Evolutionary conservation across 192 early-diverging fungal species (phyloP).

Genomic region (Coemansia sp.): DNA sequence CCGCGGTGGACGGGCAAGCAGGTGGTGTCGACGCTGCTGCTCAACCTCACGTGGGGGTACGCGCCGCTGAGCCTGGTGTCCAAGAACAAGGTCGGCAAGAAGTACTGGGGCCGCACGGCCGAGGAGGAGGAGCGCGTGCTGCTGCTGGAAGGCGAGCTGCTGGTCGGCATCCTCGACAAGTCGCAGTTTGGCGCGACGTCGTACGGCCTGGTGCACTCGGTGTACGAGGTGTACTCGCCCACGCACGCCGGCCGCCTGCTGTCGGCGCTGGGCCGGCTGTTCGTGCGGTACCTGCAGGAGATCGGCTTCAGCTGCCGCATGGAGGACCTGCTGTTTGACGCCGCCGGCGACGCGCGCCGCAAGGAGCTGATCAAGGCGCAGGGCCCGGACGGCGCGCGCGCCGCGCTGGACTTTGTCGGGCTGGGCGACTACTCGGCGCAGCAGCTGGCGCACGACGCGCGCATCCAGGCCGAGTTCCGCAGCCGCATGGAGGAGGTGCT

Average conservation of each 20-base stretch:
- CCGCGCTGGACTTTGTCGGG: slow-evolving; percentile 75
- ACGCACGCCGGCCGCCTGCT: slow-evolving; percentile 88
- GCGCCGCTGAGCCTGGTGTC: slow-evolving; percentile 86
- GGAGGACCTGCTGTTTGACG: slow-evolving; percentile 94
- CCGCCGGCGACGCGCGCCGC: slow-evolving; percentile 77
- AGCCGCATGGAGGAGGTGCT: slow-evolving; percentile 84
- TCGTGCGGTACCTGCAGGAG: slow-evolving; percentile 87
- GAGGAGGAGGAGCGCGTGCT: slow-evolving; percentile 85
- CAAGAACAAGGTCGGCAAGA: slow-evolving; percentile 83
- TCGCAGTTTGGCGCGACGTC: slow-evolving; percentile 94
- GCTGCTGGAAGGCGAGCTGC: slow-evolving; percentile 85
- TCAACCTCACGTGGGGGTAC: slow-evolving; percentile 83
- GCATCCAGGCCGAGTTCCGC: slow-evolving; percentile 63
- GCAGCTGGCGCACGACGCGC: slow-evolving; percentile 30
- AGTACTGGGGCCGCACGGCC: slow-evolving; percentile 79
- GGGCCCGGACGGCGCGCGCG: slow-evolving; percentile 68
- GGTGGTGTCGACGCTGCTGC: slow-evolving; percentile 88
- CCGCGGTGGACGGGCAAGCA: slow-evolving; percentile 99
- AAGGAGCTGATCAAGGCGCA: slow-evolving; percentile 70
- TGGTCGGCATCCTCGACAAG: slow-evolving; percentile 96
- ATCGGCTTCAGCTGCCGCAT: slow-evolving; percentile 96
- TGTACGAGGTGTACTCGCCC: slow-evolving; percentile 95
- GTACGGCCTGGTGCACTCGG: slow-evolving; percentile 92
- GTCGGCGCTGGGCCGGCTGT: slow-evolving; percentile 87
- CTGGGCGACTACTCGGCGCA: slow-evolving; percentile 57